Base-by-base conservation (phyloP, 805 yeast genomes). In the Candida broadrunensis region DNA sequence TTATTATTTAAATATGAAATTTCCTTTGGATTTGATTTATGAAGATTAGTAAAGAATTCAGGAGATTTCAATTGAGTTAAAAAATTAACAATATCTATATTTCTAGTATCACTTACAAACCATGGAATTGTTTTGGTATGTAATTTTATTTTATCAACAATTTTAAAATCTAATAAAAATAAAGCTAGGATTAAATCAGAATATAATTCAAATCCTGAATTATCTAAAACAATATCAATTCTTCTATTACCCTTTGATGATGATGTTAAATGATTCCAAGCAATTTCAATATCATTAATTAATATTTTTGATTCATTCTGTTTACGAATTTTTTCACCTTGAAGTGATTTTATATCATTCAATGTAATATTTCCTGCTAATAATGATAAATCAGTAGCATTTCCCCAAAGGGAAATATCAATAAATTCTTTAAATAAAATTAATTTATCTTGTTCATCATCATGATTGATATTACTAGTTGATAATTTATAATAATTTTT, bases 101-200 rank as follows among this genome's bases (percentile, higher is more conserved):
- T 78, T 80, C 89, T 81, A 7, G 93, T 95, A 62, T 93, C 99
- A 50, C 96, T 87, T 15, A 93, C 98, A 83, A 93, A 91, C 95
- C 98, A 93, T 25, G 98, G 97, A 44, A 89, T 77, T 38, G 81
- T 79, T 62, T 93, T 93, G 48, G 95, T 88, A 62, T 93, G 99
- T 46, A 90, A 71, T 15, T 80, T 83, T 45, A 91, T 78, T 41
- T 76, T 68, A 17, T 70, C 65, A 13, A 79, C 82, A 17, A 90
- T 59, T n/a, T 78, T 76, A 13, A 86, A 64, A 51, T 90, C 95
- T 18, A 93, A 55, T 33, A 64, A 52, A 42, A 67, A 68, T 29
- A 64, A 45, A 7, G 58, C 53, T 37, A 66, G 55, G 7, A 59
- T 49, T 37, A 61, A 52, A 42, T 61, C 67, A 40, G 64, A 55